Evolutionary conservation across 108 stramenopile genomes (phyloP).

Genomic region (Thalassiosira profunda): DNA sequence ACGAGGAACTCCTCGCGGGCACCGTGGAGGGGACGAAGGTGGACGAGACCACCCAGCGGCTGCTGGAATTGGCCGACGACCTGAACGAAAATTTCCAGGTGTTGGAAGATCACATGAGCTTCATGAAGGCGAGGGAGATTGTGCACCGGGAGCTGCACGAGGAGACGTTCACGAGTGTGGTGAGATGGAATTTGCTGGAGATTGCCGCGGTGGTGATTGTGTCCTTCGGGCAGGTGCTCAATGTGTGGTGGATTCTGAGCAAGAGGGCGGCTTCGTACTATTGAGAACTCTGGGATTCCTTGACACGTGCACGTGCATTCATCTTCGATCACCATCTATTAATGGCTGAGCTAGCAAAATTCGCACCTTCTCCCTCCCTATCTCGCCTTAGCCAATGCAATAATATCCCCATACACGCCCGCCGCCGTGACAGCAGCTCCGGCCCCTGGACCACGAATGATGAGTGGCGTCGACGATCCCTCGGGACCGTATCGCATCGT

Average conservation of each 20-base stretch:
- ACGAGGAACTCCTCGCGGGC: background rate
- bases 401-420: no score
- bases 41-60: constrained; percentile 16
- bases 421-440: no score
- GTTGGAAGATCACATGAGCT: constrained; percentile 44
- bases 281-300: background rate
- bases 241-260: constrained; percentile 44
- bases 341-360: no score
- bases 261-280: constrained; percentile 13
- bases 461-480: no score
- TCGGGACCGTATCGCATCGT: no score
- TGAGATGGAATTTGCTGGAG: constrained; percentile 52
- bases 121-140: constrained; percentile 46
- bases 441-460: no score
- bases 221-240: constrained; percentile 35
- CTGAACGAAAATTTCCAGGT: constrained; percentile 40
- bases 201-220: constrained; percentile 32
- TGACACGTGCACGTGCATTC: no score
- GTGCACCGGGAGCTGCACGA: constrained; percentile 50
- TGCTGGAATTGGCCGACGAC: constrained; percentile 26
- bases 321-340: no score
- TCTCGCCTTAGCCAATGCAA: no score
- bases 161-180: constrained; percentile 47
- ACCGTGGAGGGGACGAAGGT: constrained; percentile 6
- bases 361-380: no score